phyloP scores from a whole-genome alignment of 1,284 basidiomycete genomes.

The Pterulicium gracile region DNA sequence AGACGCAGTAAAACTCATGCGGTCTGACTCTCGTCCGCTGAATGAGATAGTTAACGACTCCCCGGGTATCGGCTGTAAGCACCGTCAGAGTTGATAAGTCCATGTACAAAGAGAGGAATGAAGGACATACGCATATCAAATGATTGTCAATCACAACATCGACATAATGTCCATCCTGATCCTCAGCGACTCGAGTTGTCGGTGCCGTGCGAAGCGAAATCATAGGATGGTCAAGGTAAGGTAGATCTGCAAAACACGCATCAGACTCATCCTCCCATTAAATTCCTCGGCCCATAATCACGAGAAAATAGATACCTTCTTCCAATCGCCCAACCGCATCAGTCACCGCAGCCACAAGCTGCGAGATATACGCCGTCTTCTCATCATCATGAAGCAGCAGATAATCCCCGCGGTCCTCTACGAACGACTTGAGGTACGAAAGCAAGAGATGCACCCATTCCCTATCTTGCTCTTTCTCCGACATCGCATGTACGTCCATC shows the following conservation, averaged over 20 bases:
- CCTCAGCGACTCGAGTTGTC: conserved; percentile 36
- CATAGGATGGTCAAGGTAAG: conserved; percentile 57
- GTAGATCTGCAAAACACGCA: conserved; percentile 36
- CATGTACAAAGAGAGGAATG: neutral
- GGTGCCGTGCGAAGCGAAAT: conserved; percentile 38
- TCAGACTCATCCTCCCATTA: too few species aligned
- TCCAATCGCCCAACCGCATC: too few species aligned
- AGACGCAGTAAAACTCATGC: conserved; percentile 34
- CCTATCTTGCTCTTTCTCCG: conserved; percentile 45
- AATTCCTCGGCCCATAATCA: too few species aligned
- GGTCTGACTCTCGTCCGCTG: conserved; percentile 45
- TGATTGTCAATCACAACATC: conserved; percentile 47
- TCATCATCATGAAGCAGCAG: conserved; percentile 42
- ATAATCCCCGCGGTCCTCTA: conserved; percentile 41
- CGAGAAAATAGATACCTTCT: too few species aligned
- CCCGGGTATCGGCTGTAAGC: conserved; percentile 31
- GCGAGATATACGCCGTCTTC: conserved; percentile 37
- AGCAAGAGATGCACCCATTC: conserved; percentile 70
- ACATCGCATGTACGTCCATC: conserved; percentile 47
- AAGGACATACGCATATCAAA: conserved; percentile 58
- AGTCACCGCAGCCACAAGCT: conserved; percentile 42
- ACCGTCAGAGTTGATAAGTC: conserved; percentile 8
- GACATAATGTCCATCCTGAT: conserved; percentile 56
- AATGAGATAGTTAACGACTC: conserved; percentile 42
- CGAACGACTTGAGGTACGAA: conserved; percentile 56